phyloP scores from a whole-genome alignment of 2,329 filamentous ascomycete genomes.

The Penicillium fuscoglaucum region DNA sequence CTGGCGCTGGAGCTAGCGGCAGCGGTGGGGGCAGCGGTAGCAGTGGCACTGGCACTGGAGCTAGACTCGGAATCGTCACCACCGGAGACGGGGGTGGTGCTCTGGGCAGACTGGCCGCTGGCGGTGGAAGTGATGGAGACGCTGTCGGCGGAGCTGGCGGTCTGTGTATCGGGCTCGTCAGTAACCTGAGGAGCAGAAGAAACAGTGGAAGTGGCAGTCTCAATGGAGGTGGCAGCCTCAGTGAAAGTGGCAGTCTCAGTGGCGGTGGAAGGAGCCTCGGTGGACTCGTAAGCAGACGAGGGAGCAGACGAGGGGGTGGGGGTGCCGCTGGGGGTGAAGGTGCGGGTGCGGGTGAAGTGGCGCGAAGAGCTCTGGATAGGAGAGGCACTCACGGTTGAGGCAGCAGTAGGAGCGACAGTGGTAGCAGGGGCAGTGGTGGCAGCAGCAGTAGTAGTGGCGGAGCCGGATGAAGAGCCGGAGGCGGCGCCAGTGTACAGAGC shows the following conservation, averaged over 20 bases:
- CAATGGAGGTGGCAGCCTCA: constrained; percentile 12
- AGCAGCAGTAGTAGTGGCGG: neutral
- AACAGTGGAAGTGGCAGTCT: constrained; percentile 14
- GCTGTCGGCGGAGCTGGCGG: constrained; percentile 22
- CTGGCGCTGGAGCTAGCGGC: neutral
- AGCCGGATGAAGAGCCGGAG: constrained; percentile 21
- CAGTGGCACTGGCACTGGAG: neutral
- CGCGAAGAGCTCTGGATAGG: constrained; percentile 16
- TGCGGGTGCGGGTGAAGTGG: constrained; percentile 10
- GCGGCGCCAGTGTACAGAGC: constrained; percentile 33
- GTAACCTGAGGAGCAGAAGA: constrained; percentile 25
- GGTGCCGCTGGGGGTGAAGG: constrained; percentile 12
- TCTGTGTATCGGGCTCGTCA: constrained; percentile 25
- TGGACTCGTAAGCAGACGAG: neutral
- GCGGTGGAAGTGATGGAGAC: constrained; percentile 26
- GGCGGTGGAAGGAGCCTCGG: no score
- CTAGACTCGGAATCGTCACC: constrained; percentile 5
- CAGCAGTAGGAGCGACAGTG: constrained; percentile 12
- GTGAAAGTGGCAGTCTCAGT: no score
- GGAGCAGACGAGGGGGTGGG: constrained; percentile 4
- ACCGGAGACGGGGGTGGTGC: constrained; percentile 22
- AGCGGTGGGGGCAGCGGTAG: neutral
- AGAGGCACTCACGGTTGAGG: constrained; percentile 21
- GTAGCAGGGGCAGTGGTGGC: constrained; percentile 9
- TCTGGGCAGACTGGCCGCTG: constrained; percentile 24